A percentile compares a stretch with the other conserved stretches of the same genome.
Evolutionary conservation across 768 basidiomycete genomes (phyloP).

Genomic region (Podaxis mareebaensis): DNA sequence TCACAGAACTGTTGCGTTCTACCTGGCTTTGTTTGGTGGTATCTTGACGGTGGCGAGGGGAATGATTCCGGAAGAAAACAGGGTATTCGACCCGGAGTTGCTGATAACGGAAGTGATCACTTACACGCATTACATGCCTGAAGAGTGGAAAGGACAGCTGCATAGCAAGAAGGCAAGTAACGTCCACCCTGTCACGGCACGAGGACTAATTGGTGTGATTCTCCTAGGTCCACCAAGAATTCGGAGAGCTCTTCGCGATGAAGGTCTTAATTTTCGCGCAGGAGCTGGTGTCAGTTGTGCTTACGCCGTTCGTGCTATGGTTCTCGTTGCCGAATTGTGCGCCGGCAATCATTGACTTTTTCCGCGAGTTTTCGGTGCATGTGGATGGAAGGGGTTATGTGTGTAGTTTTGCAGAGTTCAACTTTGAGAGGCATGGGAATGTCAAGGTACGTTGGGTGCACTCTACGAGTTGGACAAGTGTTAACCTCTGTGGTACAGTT

Average conservation of each 20-base stretch:
- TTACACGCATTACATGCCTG: conserved; percentile 96
- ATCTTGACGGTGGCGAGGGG: conserved; percentile 88
- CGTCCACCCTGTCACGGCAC: conserved; percentile 13
- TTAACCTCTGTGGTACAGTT: conserved; percentile 48
- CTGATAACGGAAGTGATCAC: conserved; percentile 91
- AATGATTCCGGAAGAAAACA: conserved; percentile 94
- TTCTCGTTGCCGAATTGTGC: conserved; percentile 90
- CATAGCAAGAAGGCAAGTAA: conserved; percentile 79
- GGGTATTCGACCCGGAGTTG: conserved; percentile 91
- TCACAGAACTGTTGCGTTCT: conserved; percentile 92
- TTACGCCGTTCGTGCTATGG: conserved; percentile 94
- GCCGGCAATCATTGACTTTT: conserved; percentile 93
- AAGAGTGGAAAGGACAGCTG: conserved; percentile 84
- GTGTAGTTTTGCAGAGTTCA: conserved; percentile 97
- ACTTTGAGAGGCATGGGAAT: conserved; percentile 94
- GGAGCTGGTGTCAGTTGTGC: conserved; percentile 86
- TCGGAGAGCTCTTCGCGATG: conserved; percentile 91
- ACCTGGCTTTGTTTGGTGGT: conserved; percentile 84
- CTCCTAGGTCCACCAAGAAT: conserved; percentile 81
- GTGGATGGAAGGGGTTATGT: conserved; percentile 96
- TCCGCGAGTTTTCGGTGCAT: conserved; percentile 96
- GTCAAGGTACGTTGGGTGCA: conserved; percentile 59
- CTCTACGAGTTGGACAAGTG: background rate
- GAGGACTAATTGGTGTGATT: background rate
- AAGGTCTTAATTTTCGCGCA: conserved; percentile 86